Evolutionary conservation across 371 early-diverging fungal species (phyloP), one percentile per base, ranked within the genome.

Genomic region (Apophysomyces trapeziformis): DNA sequence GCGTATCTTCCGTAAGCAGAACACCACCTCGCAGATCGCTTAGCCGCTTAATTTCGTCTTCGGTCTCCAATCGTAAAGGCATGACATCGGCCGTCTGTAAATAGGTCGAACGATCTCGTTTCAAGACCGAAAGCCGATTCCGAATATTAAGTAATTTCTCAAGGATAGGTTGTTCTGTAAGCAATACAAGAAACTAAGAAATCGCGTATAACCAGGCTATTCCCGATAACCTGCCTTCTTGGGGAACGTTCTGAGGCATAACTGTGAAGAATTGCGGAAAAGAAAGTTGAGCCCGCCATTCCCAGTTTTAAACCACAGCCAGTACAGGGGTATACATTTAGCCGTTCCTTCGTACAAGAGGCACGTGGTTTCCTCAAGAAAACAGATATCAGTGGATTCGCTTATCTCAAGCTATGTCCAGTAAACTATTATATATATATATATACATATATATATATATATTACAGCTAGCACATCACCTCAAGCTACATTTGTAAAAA

Each of bases 101-200:
- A 68, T 87, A 90, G 47, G 74, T 87, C 1, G 90, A 86, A 13
- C 89, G 90, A 75, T 91, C 87, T 68, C 87, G 83, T 70, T 90
- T 91, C 69, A 91, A 71, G 44, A 85, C 90, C 1, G 90, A 85
- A 9, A 92, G 83, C 36, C 85, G 82, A 60, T 89, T 89, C 62
- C 91, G 85, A 54, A 91, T 84, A 58, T 68, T 81, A 58, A 91
- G 73, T 11, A 92, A 77, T 2, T 77, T 72, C 47, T 85, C 87
- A 37, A 92, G 84, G 26, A 90, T 72, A 14, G 86, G 84, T 61
- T 80, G 80, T 63, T 92, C 93, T 79, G 61, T 56, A 57, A 35
- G 21, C 3, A 56, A 58, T 36, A 7, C 4, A 37, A 16, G 16
- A 36, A 38, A 38, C 41, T 13, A 61, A 16, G 32, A 26, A 18